phyloP scores from a whole-genome alignment of 1,284 basidiomycete genomes.

The Ganoderma multipileum region DNA sequence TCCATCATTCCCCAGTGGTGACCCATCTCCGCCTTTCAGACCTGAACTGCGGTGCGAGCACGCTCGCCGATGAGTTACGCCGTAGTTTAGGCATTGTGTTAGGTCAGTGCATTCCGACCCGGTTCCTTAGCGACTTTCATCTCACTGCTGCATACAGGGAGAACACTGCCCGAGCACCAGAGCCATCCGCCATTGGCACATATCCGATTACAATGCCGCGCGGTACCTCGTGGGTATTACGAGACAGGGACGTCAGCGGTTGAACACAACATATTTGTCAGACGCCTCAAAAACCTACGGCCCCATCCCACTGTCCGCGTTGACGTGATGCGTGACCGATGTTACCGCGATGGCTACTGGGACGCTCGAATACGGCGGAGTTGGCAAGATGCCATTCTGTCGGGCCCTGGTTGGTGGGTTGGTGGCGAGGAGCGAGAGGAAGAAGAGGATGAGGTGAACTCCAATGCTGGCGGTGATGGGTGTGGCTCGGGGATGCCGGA shows the following conservation, averaged over 20 bases:
- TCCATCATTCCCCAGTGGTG: slow-evolving; percentile 10
- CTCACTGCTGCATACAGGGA: neutral
- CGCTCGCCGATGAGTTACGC: neutral
- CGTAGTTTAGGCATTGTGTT: neutral
- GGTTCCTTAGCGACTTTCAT: neutral
- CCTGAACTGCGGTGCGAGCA: slow-evolving; percentile 2
- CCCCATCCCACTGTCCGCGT: neutral
- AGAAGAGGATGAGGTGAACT: neutral
- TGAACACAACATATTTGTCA: slow-evolving; percentile 2
- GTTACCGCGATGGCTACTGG: slow-evolving; percentile 10
- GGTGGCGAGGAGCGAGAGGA: slow-evolving; percentile 8
- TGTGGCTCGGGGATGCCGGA: neutral
- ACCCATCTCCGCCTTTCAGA: slow-evolving; percentile 15
- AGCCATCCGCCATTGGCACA: neutral
- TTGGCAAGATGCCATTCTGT: neutral
- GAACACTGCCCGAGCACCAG: neutral
- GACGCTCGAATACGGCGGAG: slow-evolving; percentile 6
- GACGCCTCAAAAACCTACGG: slow-evolving; percentile 11
- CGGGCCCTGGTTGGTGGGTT: slow-evolving; percentile 4
- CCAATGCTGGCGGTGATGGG: neutral
- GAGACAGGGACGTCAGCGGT: too few relatives aligned
- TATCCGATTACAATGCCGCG: slow-evolving; percentile 11
- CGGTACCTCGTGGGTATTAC: neutral
- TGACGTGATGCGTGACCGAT: slow-evolving; percentile 13
- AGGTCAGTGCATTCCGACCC: neutral